Conservation (phyloP, 1,139 yeast species). For the Geotrichum klebahnii region DNA sequence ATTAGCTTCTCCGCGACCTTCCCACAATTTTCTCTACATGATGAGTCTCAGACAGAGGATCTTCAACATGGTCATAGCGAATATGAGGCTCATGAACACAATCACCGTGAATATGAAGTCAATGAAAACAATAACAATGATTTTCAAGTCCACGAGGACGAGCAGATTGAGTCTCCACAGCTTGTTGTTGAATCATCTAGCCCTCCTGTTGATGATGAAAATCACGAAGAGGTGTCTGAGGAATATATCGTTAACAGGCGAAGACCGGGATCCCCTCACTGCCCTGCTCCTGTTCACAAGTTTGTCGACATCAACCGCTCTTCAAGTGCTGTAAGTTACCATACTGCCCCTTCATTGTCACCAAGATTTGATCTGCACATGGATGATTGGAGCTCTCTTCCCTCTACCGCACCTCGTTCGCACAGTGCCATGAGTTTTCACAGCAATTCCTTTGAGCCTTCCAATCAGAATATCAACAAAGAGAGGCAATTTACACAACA, state of each 20-base stretch:
- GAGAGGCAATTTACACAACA: no score
- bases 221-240: constrained; percentile 2
- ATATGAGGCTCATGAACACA: not conserved
- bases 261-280: constrained; percentile 2
- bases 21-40: no score
- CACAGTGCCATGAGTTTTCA: not conserved
- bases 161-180: not conserved
- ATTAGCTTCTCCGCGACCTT: not conserved
- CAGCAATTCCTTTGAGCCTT: not conserved
- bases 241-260: constrained; percentile 7
- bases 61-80: not conserved
- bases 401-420: not conserved
- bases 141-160: not conserved
- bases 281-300: constrained; percentile 12
- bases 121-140: not conserved
- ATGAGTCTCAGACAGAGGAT: no score
- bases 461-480: no score
- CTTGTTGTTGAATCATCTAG: not conserved
- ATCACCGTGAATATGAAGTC: not conserved
- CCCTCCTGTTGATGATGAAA: not conserved
- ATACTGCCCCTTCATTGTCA: not conserved
- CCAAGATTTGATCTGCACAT: constrained; percentile 3
- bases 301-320: not conserved
- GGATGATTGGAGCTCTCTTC: not conserved
- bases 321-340: not conserved